Conservation (phyloP, 176 grass and related monocot genomes). For the Juncus inflexus region DNA sequence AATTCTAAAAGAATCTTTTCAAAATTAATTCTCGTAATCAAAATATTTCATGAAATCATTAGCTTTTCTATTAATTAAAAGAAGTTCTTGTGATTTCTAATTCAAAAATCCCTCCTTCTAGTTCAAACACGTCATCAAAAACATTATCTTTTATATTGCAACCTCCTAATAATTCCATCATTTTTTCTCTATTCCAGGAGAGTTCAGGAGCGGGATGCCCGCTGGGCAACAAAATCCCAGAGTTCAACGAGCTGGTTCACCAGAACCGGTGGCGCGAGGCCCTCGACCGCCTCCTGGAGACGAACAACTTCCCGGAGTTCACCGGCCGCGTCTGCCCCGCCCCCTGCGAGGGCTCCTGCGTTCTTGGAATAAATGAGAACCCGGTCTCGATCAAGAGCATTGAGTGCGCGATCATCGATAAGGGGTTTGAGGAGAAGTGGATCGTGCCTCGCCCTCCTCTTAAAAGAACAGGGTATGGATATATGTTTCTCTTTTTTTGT, state of each 20-base stretch:
- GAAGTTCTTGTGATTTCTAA: too few relatives aligned
- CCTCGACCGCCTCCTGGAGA: conserved; percentile 87
- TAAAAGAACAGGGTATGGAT: conserved; percentile 88
- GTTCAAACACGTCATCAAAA: too few relatives aligned
- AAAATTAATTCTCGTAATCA: too few relatives aligned
- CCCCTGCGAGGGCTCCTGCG: conserved; percentile 96
- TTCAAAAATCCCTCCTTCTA: too few relatives aligned
- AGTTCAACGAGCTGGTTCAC: conserved; percentile 97
- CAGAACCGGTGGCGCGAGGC: conserved; percentile 92
- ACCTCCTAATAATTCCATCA: too few relatives aligned
- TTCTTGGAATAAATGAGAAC: conserved; percentile 98
- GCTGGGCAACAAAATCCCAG: conserved; percentile 98
- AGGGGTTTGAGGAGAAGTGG: conserved; percentile 95
- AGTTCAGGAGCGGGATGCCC: conserved; percentile 91
- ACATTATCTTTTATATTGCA: too few relatives aligned
- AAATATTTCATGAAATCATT: too few relatives aligned
- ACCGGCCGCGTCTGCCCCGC: conserved; percentile 97
- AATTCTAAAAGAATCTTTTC: too few relatives aligned
- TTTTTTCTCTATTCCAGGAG: conserved; percentile 47
- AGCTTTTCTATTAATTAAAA: too few relatives aligned
- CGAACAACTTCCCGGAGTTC: conserved; percentile 99
- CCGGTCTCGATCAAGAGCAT: conserved; percentile 99
- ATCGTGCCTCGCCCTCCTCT: conserved; percentile 88
- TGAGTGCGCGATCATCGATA: conserved; percentile 96
- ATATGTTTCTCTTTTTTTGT: too few relatives aligned